Percentiles rank a stretch among this genome's conserved stretches.
Evolutionary conservation across 2,329 filamentous ascomycete genomes (phyloP).

Genomic region (Chrysoporthe austroafricana): DNA sequence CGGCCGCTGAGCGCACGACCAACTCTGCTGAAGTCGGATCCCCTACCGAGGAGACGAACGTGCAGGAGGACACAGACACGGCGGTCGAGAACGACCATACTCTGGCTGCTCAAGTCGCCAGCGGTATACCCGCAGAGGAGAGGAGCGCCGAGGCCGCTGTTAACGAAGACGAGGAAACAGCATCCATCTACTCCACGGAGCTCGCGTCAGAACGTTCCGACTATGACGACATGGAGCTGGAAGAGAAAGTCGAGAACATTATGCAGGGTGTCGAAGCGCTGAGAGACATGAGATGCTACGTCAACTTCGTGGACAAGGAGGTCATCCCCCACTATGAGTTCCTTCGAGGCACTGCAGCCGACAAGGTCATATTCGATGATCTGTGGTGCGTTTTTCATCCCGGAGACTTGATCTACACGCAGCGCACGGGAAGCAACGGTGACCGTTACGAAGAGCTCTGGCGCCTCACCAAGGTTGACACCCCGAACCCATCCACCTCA

Average conservation of each 20-base stretch:
- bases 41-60: not conserved
- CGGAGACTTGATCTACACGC: constrained; percentile 24
- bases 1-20: not conserved
- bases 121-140: not conserved
- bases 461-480: constrained; percentile 11
- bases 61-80: not conserved
- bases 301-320: constrained; percentile 12
- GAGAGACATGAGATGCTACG: constrained; percentile 21
- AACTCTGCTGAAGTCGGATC: not conserved
- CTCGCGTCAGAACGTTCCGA: not conserved
- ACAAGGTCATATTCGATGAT: constrained; percentile 21
- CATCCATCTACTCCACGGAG: not conserved
- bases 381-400: constrained; percentile 22
- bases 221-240: constrained; percentile 11
- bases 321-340: constrained; percentile 19
- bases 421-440: constrained; percentile 9
- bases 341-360: not conserved
- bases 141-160: not conserved
- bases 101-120: too few relatives aligned
- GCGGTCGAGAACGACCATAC: not conserved
- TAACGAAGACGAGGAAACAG: not conserved
- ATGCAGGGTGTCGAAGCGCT: constrained; percentile 12
- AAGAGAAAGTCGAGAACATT: constrained; percentile 13
- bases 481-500: constrained; percentile 11
- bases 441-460: constrained; percentile 19